A percentile compares a stretch with the other conserved stretches of the same genome.
These are phyloP conservation scores for Cyberlindnera japonica DNA, from an alignment of 805 yeast genomes.

Conservation along the genomic window DNA sequence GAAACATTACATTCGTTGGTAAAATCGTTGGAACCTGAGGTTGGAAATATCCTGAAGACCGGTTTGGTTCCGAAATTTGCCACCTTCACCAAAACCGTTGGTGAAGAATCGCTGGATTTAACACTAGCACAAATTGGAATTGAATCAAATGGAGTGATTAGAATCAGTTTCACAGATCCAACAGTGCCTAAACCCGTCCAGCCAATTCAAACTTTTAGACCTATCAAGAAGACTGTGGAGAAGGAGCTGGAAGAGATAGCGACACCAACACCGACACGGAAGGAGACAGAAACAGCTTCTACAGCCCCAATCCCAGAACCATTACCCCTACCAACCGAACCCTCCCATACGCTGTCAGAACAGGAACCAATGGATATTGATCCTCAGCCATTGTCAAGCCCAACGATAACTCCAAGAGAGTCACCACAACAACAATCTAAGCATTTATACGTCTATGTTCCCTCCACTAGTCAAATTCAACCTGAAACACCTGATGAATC, in stretches of 20 bases:
- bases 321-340: constrained; percentile 1
- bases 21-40: constrained; percentile 17
- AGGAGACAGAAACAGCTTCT: not conserved
- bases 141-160: constrained; percentile 25
- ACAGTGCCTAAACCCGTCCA: not conserved
- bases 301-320: constrained; percentile 1
- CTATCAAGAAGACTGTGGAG: not conserved
- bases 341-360: not conserved
- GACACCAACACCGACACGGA: not conserved
- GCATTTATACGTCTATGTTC: constrained; percentile 25
- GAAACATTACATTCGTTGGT: constrained; percentile 15
- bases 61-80: constrained; percentile 19
- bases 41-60: constrained; percentile 18
- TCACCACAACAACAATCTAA: constrained; percentile 18
- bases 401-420: not conserved
- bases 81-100: constrained; percentile 19
- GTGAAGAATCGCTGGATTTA: constrained; percentile 10
- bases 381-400: not conserved
- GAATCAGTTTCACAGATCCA: constrained; percentile 19
- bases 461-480: constrained; percentile 15
- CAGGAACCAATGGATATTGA: constrained; percentile 1
- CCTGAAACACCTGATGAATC: constrained; percentile 32
- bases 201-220: not conserved
- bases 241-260: not conserved
- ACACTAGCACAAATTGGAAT: constrained; percentile 21